Conservation (phyloP, 805 yeast species). For the Starmerella davenportii region DNA sequence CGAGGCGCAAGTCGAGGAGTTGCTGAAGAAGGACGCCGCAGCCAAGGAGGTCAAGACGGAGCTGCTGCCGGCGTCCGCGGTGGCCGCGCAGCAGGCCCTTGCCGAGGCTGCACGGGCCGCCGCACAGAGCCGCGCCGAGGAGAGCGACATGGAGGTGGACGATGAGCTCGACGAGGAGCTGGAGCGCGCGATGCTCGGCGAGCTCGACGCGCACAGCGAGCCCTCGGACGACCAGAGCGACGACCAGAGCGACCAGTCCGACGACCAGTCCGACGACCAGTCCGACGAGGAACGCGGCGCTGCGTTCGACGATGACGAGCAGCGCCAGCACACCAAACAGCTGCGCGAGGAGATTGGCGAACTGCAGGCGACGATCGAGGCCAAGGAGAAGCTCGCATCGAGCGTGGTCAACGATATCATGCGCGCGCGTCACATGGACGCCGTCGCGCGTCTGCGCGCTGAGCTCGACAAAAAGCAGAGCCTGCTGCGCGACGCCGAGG, state of each 20-base stretch:
- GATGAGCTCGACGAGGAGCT: constrained; percentile 20
- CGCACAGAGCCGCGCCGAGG: constrained; percentile 25
- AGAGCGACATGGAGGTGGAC: constrained; percentile 22
- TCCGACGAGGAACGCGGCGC: constrained; percentile 36
- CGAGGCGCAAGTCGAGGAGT: constrained; percentile 60
- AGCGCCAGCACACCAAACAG: constrained; percentile 47
- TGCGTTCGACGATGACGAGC: constrained; percentile 32
- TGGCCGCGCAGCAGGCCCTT: constrained; percentile 20
- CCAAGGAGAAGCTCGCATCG: constrained; percentile 52
- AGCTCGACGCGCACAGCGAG: constrained; percentile 28
- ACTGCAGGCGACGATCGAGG: constrained; percentile 55
- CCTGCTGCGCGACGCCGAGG: constrained; percentile 31
- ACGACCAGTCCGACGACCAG: constrained; percentile 37
- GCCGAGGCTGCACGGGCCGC: constrained; percentile 20
- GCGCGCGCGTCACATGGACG: constrained; percentile 70
- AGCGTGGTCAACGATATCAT: constrained; percentile 67
- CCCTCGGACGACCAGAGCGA: constrained; percentile 40
- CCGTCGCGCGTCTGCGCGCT: constrained; percentile 54
- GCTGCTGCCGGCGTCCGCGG: constrained; percentile 32
- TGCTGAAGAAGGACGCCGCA: constrained; percentile 57
- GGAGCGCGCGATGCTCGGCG: constrained; percentile 23
- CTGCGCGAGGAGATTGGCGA: constrained; percentile 74
- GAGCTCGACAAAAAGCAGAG: constrained; percentile 67
- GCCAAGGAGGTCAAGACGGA: constrained; percentile 72
- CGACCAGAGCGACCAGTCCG: constrained; percentile 35